phyloP scores from a whole-genome alignment of 305 asterid genomes.

The Fraxinus velutina region DNA sequence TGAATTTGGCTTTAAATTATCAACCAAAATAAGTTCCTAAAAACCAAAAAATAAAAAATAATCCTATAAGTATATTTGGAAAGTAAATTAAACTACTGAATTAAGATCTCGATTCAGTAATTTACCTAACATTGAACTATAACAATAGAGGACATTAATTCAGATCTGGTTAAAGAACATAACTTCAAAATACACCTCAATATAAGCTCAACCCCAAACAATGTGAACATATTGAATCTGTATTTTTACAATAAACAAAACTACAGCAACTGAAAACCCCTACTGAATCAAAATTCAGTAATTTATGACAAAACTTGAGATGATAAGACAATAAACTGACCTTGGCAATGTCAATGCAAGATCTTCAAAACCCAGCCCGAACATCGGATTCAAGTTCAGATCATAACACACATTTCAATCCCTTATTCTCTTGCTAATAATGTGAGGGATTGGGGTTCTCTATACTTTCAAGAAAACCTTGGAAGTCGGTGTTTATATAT shows the following conservation, averaged over 20 bases:
- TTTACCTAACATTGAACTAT: not conserved
- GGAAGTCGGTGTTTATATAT: not conserved
- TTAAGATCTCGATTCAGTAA: constrained; percentile 14
- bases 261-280: constrained; percentile 14
- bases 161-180: constrained; percentile 47
- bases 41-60: not conserved
- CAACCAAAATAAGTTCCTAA: not conserved
- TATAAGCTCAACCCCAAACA: not conserved
- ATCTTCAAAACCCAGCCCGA: constrained; percentile 21
- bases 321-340: constrained; percentile 6
- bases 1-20: not conserved
- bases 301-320: constrained; percentile 8
- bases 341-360: not conserved
- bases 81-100: not conserved
- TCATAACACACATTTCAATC: not conserved
- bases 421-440: not conserved
- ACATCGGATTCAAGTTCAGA: constrained; percentile 33
- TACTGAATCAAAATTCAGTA: not conserved
- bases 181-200: constrained; percentile 19
- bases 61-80: not conserved
- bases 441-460: not conserved
- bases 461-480: not conserved
- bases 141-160: not conserved
- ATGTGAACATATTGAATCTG: constrained; percentile 8
- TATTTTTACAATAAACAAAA: not conserved